Conservation (phyloP, 2,329 filamentous ascomycete genomes). For the Alternaria alternata region DNA sequence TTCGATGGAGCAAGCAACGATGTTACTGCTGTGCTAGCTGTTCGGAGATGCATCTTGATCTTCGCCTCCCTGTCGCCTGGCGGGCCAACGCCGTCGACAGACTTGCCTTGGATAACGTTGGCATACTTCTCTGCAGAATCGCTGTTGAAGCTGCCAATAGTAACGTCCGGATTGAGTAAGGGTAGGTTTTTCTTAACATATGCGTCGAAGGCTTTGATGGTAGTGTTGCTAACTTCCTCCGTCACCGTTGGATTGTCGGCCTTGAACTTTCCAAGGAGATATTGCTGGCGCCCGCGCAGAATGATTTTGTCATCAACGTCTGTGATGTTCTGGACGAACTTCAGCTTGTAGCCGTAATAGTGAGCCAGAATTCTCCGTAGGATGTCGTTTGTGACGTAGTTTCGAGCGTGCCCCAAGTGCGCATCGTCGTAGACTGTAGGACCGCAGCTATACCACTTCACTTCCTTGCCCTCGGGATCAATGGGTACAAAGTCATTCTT, state of each 20-base stretch:
- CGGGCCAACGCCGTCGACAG: slow-evolving; percentile 60
- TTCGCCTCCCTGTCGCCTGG: slow-evolving; percentile 84
- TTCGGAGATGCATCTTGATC: slow-evolving; percentile 86
- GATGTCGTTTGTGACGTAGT: slow-evolving; percentile 91
- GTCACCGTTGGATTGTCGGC: slow-evolving; percentile 55
- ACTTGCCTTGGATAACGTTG: slow-evolving; percentile 63
- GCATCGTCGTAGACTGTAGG: slow-evolving; percentile 86
- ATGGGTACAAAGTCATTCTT: slow-evolving; percentile 79
- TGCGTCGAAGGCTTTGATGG: slow-evolving; percentile 61
- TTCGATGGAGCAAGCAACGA: slow-evolving; percentile 53
- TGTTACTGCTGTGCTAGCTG: slow-evolving; percentile 62
- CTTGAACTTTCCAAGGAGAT: slow-evolving; percentile 76
- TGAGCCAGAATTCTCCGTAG: slow-evolving; percentile 81
- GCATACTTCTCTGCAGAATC: slow-evolving; percentile 62
- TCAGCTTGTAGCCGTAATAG: slow-evolving; percentile 83
- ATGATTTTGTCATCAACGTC: slow-evolving; percentile 68
- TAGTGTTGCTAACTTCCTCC: slow-evolving; percentile 58
- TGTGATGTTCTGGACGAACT: slow-evolving; percentile 93
- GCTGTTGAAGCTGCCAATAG: slow-evolving; percentile 58
- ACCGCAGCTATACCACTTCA: slow-evolving; percentile 90
- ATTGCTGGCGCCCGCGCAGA: slow-evolving; percentile 74
- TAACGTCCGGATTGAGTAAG: slow-evolving; percentile 55
- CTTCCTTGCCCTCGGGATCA: slow-evolving; percentile 70
- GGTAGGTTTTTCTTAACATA: slow-evolving; percentile 75
- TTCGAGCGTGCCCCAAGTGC: slow-evolving; percentile 83